Evolutionary conservation across 208 protist genomes (phyloP), one percentile per base, ranked within the genome.

Genomic region (Trypanosoma congolense): DNA sequence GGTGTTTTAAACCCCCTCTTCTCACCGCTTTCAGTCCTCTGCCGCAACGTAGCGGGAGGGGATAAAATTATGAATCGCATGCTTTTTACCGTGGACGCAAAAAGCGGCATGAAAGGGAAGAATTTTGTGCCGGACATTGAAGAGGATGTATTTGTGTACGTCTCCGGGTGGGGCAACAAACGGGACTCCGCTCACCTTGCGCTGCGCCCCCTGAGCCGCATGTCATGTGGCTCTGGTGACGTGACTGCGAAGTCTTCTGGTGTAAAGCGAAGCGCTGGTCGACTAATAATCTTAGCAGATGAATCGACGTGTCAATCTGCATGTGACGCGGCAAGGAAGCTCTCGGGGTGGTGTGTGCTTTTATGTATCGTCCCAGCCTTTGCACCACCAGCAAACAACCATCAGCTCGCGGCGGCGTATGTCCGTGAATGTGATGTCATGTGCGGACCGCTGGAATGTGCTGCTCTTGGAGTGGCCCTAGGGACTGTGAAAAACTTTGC

Each of bases 391-490:
- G 72, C 75, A 6, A 49, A 75, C 16, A 66, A 88, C 59, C 77
- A 71, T 30, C 63, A 72, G 2, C 38, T 77, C 9, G 66, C 80
- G 4, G 43, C 51, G 10, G 57, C 61, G 0, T 33, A 46, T 31
- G 57, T 80, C 18, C 29, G 49, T 29, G 46, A 40, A 4, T 47
- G 45, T 24, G 12, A 63, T 50, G 22, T 25, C 54, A 19, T 68
- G 16, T 19, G 59, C 41, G 73, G 70, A 18, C 47, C 60, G 31
- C 56, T 91, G 30, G 65, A 71, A 3, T 58, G 44, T n/a, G 30
- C 92, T 31, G 75, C 73, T 43, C 72, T 78, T 9, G 80, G 75
- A n/a, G 72, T 80, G 6, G 73, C 75, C 18, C 16, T 87, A 26
- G 83, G 83, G 9, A 66, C 80, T 2, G 48, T 85, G 3, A 68